Base-by-base conservation (phyloP, 331 rosid species). In the Acacia pycnantha region DNA sequence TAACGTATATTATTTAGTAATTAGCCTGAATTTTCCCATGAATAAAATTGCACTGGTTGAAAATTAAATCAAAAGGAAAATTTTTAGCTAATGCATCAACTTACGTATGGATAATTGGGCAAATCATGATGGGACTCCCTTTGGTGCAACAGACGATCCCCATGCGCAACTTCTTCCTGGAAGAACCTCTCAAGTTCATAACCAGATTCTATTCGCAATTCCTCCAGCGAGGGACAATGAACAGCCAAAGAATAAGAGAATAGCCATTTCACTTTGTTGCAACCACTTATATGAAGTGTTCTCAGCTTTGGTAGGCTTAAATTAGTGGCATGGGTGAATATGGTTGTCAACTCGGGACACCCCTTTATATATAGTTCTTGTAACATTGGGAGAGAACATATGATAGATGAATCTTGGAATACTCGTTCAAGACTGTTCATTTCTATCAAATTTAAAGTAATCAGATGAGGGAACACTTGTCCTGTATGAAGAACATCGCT, bases 251-350 rank as follows among this genome's bases (percentile, higher is more conserved):
- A 53, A 53, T 18, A 53, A 40, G 71, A 33, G 76, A 67, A 82
- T 3, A 75, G 7, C 48, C 6, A 82, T 54, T 75, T 82, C 62
- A 81, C 6, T 26, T 67, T 75, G 80, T 66, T 27, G 70, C 80
- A 81, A 11, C 0, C 1, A 2, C 0, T 0, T 9, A 81, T 65
- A 0, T 0, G 0, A 66, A 81, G 24, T 0, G 7, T 2, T 1
- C 2, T 0, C 1, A 81, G 15, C 6, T 65, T 19, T 1, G 76
- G 80, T 47, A 74, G 8, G 59, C 24, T 46, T 46, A 13, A 2
- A 46, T 3, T 3, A 11, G 51, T 13, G 18, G 4, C 51, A 46
- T 46, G 51, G 16, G 15, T 2, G 4, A 46, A 4, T 33, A 33
- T 33, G 37, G 37, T 4, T 33, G 37, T 33, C 37, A 33, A 33